Evolutionary conservation across 805 yeast species (phyloP).

Genomic region (Yamadazyma takamatsuzukensis): DNA sequence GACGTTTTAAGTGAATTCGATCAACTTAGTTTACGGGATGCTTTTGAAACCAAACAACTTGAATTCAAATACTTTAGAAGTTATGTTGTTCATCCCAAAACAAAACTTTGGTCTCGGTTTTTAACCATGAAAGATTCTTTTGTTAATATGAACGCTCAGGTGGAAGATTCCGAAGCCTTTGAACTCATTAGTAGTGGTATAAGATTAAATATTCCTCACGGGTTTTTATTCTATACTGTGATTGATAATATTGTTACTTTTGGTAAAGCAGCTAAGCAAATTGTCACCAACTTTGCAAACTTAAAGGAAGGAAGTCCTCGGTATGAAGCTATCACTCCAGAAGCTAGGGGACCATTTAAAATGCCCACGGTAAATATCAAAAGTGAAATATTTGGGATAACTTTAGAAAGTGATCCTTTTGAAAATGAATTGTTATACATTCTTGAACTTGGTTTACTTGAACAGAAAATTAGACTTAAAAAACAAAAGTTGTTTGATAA

Average conservation of each 20-base stretch:
- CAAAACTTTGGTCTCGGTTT: constrained; percentile 37
- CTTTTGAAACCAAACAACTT: constrained; percentile 23
- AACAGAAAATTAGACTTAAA: constrained; percentile 58
- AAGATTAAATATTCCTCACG: constrained; percentile 64
- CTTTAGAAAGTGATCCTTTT: constrained; percentile 86
- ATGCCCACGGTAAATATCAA: constrained; percentile 58
- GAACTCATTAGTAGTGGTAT: constrained; percentile 31
- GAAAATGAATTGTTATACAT: constrained; percentile 68
- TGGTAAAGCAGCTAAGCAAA: constrained; percentile 63
- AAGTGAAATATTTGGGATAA: constrained; percentile 54
- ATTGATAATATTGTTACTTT: constrained; percentile 73
- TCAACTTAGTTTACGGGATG: constrained; percentile 22
- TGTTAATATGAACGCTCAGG: constrained; percentile 11
- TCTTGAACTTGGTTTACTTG: constrained; percentile 62
- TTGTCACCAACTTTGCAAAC: constrained; percentile 45
- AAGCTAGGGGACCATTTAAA: constrained; percentile 33
- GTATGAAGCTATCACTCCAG: constrained; percentile 31
- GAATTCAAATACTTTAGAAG: constrained; percentile 37
- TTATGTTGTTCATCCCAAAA: constrained; percentile 50
- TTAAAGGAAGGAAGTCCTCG: constrained; percentile 20
- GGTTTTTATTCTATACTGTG: constrained; percentile 70
- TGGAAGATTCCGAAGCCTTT: constrained; percentile 13
- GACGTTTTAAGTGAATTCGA: constrained; percentile 46
- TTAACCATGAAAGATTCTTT: constrained; percentile 27
- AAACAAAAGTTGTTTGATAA: constrained; percentile 41